These are phyloP conservation scores for Aureobasidium leucospermi DNA, from an alignment of 2,329 filamentous ascomycete genomes.

Conservation along the genomic window DNA sequence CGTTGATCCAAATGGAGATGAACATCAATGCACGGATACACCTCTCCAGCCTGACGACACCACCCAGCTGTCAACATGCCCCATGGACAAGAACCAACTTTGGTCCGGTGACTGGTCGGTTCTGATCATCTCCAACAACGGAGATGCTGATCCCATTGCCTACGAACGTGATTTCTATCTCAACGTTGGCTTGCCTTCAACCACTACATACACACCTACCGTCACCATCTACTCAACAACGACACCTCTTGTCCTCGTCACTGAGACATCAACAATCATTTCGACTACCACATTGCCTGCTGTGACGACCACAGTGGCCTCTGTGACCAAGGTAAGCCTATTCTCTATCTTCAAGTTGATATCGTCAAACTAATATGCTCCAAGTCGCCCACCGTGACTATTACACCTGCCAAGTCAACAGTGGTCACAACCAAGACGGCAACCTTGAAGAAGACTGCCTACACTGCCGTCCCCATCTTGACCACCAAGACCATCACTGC, in stretches of 20 bases:
- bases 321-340: slow-evolving; percentile 8
- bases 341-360: background rate
- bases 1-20: slow-evolving; percentile 33
- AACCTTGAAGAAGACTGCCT: slow-evolving; percentile 23
- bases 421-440: slow-evolving; percentile 25
- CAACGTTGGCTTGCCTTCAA: slow-evolving; percentile 28
- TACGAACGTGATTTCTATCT: slow-evolving; percentile 37
- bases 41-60: slow-evolving; percentile 33
- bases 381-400: slow-evolving; percentile 14
- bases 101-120: slow-evolving; percentile 38
- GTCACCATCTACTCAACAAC: slow-evolving; percentile 21
- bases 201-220: slow-evolving; percentile 24
- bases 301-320: slow-evolving; percentile 11
- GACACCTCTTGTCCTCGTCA: slow-evolving; percentile 17
- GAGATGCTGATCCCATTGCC: slow-evolving; percentile 36
- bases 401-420: slow-evolving; percentile 17
- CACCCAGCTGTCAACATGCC: slow-evolving; percentile 35
- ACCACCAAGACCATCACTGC: slow-evolving; percentile 27
- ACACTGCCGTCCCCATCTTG: slow-evolving; percentile 15
- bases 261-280: background rate
- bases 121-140: slow-evolving; percentile 38
- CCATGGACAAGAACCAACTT: slow-evolving; percentile 36
- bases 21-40: slow-evolving; percentile 36
- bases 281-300: background rate
- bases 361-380: background rate